phyloP scores from a whole-genome alignment of 1,284 basidiomycete genomes.

The Microbotryomycetes sp. region DNA sequence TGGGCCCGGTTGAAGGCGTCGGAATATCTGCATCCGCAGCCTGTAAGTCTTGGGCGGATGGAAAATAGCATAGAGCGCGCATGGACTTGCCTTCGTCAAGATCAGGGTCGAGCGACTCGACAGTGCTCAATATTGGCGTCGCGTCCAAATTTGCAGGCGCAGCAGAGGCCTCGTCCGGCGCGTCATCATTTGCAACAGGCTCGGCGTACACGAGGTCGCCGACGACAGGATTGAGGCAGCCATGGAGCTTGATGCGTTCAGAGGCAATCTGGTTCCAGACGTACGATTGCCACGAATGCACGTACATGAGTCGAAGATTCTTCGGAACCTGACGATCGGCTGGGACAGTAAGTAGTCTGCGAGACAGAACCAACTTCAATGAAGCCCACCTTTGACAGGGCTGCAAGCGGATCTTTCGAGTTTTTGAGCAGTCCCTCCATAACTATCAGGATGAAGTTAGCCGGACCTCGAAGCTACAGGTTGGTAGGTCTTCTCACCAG shows the following conservation, averaged over 20 bases:
- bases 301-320: constrained; percentile 91
- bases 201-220: constrained; percentile 80
- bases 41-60: neutral
- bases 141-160: no score
- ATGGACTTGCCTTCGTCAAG: neutral
- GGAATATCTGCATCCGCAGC: constrained; percentile 6
- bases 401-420: constrained; percentile 75
- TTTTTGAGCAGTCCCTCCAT: constrained; percentile 70
- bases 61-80: neutral
- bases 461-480: neutral
- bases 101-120: constrained; percentile 2
- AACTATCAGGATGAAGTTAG: constrained; percentile 39
- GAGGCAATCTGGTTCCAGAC: constrained; percentile 97
- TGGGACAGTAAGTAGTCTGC: constrained; percentile 30
- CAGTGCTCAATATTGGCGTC: neutral
- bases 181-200: constrained; percentile 37
- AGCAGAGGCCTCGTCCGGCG: constrained; percentile 6
- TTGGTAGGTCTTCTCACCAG: constrained; percentile 42
- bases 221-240: constrained; percentile 63
- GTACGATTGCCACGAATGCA: constrained; percentile 98
- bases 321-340: constrained; percentile 68
- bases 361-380: neutral
- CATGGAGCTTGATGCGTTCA: constrained; percentile 74
- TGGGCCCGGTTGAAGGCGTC: constrained; percentile 8
- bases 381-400: constrained; percentile 66